Conservation (phyloP, 108 stramenopile species). For the Skeletonema menzelii region DNA sequence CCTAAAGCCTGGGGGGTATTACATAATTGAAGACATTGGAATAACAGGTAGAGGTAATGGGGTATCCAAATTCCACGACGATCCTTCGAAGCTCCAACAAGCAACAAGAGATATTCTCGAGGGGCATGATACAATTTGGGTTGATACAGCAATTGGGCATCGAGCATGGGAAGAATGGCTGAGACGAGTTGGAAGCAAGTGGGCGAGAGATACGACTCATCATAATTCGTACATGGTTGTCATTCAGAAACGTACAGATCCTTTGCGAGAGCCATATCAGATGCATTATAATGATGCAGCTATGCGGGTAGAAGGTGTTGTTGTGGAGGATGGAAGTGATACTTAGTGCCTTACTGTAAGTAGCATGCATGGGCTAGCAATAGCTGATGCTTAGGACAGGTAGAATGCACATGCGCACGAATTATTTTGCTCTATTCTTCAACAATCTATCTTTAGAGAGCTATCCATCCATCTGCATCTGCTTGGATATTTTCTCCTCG, state of each 20-base stretch:
- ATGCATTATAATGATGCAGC: constrained; percentile 12
- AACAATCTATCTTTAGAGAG: no score
- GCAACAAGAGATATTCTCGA: constrained; percentile 6
- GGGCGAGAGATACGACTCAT: constrained; percentile 10
- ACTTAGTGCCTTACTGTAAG: not conserved
- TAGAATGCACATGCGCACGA: no score
- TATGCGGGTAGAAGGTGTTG: not conserved
- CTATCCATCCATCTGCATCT: no score
- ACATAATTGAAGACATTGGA: constrained; percentile 33
- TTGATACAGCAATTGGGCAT: constrained; percentile 25
- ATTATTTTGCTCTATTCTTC: no score
- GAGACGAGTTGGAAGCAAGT: constrained; percentile 6
- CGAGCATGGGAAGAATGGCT: constrained; percentile 20
- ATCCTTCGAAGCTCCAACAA: constrained; percentile 5
- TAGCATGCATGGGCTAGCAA: no score
- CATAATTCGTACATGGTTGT: constrained; percentile 29
- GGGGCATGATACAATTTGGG: constrained; percentile 22
- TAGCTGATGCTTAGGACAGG: no score
- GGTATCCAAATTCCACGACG: constrained; percentile 10
- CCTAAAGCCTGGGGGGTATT: constrained; percentile 26
- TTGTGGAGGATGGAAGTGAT: not conserved
- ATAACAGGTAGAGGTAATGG: constrained; percentile 2
- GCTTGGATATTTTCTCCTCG: no score
- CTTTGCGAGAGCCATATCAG: constrained; percentile 3
- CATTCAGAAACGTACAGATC: constrained; percentile 13